Evolutionary conservation across 352 stramenopile genomes (phyloP), one percentile per base, ranked within the genome.

Genomic region (Globisporangium apiculatum): DNA sequence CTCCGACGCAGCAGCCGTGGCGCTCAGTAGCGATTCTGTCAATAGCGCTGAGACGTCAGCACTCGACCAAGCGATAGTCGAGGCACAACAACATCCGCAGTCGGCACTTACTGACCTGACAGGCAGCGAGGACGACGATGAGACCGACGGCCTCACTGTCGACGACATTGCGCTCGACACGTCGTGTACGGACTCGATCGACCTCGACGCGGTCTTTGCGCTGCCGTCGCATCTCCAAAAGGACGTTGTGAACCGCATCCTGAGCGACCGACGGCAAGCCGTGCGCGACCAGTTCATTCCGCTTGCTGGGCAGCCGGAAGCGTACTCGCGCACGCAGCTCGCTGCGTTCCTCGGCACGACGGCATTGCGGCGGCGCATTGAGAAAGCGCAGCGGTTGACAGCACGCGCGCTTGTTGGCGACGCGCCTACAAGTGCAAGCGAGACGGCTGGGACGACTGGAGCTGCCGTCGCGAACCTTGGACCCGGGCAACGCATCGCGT

Each of bases 271-370:
- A 8, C 68, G 87, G 68, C 73, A 93, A 77, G 76, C 97, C 73
- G 74, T 87, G n/a, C 86, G 97, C 8, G 78, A 95, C 49, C 87
- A 98, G 69, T 99, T 98, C 58, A 98, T 99, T 58, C 85, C 90
- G 5, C 87, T 98, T 0, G 97, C 97, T 2, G 92, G 87, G 1
- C 88, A 99, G 56, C 94, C 96, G 0, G 80, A 96, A 31, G 83
- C 87, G 40, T 99, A 99, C 76, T 99, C 95, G 17, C 72, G 84
- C n/a, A 93, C 86, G 15, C 97, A 99, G 62, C 80, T 99, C 38
- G 72, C 79, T 3, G 96, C 97, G 52, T 99, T 99, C 69, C 69
- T 99, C 35, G 87, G 90, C 51, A 94, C 79, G 0, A 96, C 81
- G 47, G 72, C 76, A 36, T 66, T 99, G 10, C 98, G 98, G 66